These are phyloP conservation scores for Raffaelea ambrosiae DNA, from an alignment of 2,329 filamentous ascomycete genomes.

Conservation along the genomic window DNA sequence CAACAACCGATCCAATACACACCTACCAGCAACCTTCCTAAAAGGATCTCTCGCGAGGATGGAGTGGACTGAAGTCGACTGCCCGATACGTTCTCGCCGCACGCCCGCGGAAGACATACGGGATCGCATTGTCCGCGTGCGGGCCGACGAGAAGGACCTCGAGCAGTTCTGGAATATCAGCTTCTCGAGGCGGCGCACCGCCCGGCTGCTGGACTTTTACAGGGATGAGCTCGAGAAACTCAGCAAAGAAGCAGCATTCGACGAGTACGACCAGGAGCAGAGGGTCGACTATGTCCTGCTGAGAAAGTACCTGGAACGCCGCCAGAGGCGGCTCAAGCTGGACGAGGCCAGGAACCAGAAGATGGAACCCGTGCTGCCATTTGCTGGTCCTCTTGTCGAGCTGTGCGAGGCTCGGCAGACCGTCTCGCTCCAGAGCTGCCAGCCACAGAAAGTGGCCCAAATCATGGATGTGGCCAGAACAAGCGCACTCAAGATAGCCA, in stretches of 20 bases:
- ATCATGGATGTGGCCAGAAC: slow-evolving; percentile 23
- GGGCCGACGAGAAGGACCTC: not conserved
- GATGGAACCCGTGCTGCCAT: slow-evolving; percentile 33
- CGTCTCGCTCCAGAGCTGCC: slow-evolving; percentile 21
- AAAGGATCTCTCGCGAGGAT: no score
- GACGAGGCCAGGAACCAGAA: slow-evolving; percentile 27
- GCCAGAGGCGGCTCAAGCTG: slow-evolving; percentile 27
- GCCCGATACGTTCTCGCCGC: no score
- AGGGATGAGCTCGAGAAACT: not conserved
- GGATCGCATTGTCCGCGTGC: no score
- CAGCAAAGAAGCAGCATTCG: not conserved
- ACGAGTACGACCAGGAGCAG: slow-evolving; percentile 29
- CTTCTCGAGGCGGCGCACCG: not conserved
- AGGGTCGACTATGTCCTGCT: slow-evolving; percentile 42
- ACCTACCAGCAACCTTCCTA: no score
- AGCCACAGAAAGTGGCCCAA: no score
- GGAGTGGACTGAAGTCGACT: no score
- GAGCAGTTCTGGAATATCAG: not conserved
- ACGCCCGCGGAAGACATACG: no score
- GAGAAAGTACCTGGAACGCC: slow-evolving; percentile 33
- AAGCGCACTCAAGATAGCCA: slow-evolving; percentile 27
- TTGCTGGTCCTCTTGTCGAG: slow-evolving; percentile 29
- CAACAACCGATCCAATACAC: no score
- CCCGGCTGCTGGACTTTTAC: not conserved
- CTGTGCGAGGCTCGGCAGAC: slow-evolving; percentile 40